Conservation (phyloP, 768 basidiomycete species). For the Chalciporus sphaerocephalus region DNA sequence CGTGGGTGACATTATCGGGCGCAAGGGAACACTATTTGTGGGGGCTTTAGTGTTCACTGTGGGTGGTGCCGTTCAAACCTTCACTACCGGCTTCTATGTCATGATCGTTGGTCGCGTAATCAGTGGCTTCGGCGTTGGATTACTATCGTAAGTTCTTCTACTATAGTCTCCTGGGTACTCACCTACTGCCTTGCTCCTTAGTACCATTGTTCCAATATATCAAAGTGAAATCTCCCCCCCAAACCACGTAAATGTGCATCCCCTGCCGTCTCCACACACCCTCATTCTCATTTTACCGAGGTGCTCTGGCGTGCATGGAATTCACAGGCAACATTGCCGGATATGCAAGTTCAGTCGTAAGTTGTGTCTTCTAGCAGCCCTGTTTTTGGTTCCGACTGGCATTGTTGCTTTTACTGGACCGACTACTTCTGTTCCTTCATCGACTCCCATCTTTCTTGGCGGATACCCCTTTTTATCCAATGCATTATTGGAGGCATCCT, state of each 20-base stretch:
- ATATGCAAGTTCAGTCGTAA: conserved; percentile 83
- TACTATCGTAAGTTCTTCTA: conserved; percentile 63
- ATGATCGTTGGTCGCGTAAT: conserved; percentile 84
- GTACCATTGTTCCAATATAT: conserved; percentile 93
- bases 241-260: conserved; percentile 56
- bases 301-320: conserved; percentile 90
- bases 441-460: conserved; percentile 83
- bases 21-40: conserved; percentile 76
- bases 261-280: background rate
- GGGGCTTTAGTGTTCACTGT: conserved; percentile 83
- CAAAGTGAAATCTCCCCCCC: conserved; percentile 96
- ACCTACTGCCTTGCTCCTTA: conserved; percentile 26
- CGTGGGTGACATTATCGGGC: conserved; percentile 83
- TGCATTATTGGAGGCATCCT: conserved; percentile 82
- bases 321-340: conserved; percentile 92
- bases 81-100: conserved; percentile 68
- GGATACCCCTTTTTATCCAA: conserved; percentile 84
- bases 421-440: conserved; percentile 93
- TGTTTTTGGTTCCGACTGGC: background rate
- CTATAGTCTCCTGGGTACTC: conserved; percentile 1
- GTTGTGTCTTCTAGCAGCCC: conserved; percentile 25
- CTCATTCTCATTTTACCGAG: conserved; percentile 49
- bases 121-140: conserved; percentile 86
- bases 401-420: conserved; percentile 62
- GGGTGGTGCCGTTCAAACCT: conserved; percentile 83